These are phyloP conservation scores for Lipomyces kockii DNA, from an alignment of 805 yeast genomes.

Conservation along the genomic window DNA sequence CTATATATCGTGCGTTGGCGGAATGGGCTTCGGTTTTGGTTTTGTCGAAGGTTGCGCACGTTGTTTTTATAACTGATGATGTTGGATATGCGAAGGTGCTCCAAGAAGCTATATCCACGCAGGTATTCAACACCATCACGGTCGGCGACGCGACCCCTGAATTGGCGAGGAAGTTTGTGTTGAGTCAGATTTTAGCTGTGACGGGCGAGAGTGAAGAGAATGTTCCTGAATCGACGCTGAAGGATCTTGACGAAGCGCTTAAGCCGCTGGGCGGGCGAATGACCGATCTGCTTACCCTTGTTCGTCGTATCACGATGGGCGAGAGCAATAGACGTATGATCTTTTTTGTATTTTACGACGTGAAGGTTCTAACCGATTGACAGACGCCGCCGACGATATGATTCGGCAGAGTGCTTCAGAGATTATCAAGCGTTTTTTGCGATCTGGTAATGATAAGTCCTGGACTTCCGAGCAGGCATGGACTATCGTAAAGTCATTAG, in stretches of 20 bases:
- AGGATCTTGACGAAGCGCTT: constrained; percentile 59
- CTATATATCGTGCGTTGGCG: constrained; percentile 72
- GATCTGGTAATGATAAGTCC: constrained; percentile 48
- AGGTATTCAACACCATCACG: constrained; percentile 74
- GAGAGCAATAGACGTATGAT: constrained; percentile 60
- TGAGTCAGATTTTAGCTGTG: constrained; percentile 46
- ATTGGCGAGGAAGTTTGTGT: constrained; percentile 73
- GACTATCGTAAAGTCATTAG: constrained; percentile 71
- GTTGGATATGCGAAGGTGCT: constrained; percentile 73
- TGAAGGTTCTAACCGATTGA: not conserved
- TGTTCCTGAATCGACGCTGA: constrained; percentile 33
- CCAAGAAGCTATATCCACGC: constrained; percentile 75
- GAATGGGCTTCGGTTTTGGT: constrained; percentile 88
- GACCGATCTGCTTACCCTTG: constrained; percentile 89
- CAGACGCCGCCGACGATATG: constrained; percentile 77
- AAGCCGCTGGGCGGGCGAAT: constrained; percentile 91
- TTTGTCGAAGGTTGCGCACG: constrained; percentile 83
- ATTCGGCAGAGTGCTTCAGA: constrained; percentile 85
- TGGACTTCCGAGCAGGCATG: constrained; percentile 86
- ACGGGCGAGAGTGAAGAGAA: constrained; percentile 44
- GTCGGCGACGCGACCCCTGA: constrained; percentile 79
- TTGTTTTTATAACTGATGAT: constrained; percentile 83
- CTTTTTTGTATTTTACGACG: not conserved
- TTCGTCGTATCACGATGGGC: constrained; percentile 85
- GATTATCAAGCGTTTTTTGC: constrained; percentile 74